These are phyloP conservation scores for Cladorrhinum samala DNA, from an alignment of 495 filamentous ascomycete genomes.

Conservation along the genomic window DNA sequence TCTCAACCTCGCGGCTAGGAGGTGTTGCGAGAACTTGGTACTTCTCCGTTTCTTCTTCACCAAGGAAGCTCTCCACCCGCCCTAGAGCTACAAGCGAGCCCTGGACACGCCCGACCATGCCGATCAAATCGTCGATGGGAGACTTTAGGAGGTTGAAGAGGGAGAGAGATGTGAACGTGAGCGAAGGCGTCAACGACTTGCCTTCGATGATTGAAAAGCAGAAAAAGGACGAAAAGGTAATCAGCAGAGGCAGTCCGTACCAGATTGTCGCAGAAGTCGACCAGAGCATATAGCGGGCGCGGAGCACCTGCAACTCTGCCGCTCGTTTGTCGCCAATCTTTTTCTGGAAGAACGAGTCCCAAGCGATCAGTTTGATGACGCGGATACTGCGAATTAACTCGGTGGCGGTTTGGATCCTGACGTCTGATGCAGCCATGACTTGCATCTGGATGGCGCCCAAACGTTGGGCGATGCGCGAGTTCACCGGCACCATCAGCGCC, in stretches of 20 bases:
- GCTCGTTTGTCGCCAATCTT: background rate
- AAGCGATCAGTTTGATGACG: slow-evolving; percentile 3
- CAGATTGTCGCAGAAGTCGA: slow-evolving; percentile 4
- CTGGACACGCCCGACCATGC: slow-evolving; percentile 3
- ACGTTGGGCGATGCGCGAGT: slow-evolving; percentile 6
- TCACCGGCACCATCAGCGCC: slow-evolving; percentile 8
- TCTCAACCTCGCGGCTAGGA: background rate
- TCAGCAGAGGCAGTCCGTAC: slow-evolving; percentile 1
- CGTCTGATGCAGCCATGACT: slow-evolving; percentile 8
- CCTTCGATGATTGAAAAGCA: background rate
- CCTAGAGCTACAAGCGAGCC: background rate
- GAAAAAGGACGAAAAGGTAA: slow-evolving; percentile 5
- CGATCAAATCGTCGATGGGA: slow-evolving; percentile 4
- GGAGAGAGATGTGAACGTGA: slow-evolving; percentile 1
- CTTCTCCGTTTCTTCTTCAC: background rate
- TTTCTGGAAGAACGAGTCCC: slow-evolving; percentile 1
- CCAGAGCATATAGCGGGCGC: slow-evolving; percentile 4
- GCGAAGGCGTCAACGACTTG: slow-evolving; percentile 4
- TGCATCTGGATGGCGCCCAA: slow-evolving; percentile 9
- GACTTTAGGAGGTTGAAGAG: slow-evolving; percentile 8
- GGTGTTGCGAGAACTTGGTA: background rate
- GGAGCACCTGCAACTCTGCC: background rate
- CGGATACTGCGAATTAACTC: slow-evolving; percentile 1
- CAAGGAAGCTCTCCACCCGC: slow-evolving; percentile 3
- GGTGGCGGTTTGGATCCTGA: slow-evolving; percentile 2